Evolutionary conservation across 176 grass and related monocot species (phyloP).

Genomic region (Elaeis guineensis): DNA sequence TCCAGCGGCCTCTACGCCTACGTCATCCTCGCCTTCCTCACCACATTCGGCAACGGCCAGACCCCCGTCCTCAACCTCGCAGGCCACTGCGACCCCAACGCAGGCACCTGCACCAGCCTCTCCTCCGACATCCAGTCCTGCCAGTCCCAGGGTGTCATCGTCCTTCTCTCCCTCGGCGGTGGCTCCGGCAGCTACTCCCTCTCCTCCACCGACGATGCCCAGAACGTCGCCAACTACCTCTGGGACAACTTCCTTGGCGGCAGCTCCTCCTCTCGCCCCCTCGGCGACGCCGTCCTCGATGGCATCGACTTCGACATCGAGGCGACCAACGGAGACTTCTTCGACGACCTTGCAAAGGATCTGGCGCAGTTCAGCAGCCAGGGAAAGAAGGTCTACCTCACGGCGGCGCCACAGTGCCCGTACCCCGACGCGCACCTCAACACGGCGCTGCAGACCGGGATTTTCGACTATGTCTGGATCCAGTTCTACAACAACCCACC

Average conservation of each 20-base stretch:
- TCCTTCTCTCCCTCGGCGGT: constrained; percentile 67
- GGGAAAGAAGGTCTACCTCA: constrained; percentile 21
- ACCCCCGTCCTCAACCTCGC: constrained; percentile 49
- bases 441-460: constrained; percentile 33
- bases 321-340: constrained; percentile 23
- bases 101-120: constrained; percentile 28
- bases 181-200: constrained; percentile 27
- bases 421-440: constrained; percentile 42
- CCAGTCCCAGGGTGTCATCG: constrained; percentile 32
- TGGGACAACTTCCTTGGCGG: constrained; percentile 58
- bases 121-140: constrained; percentile 41
- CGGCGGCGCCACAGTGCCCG: constrained; percentile 46
- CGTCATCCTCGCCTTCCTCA: constrained; percentile 44
- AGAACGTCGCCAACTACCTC: constrained; percentile 54
- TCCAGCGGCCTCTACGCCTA: constrained; percentile 34
- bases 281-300: constrained; percentile 59
- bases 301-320: constrained; percentile 73
- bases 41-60: constrained; percentile 52
- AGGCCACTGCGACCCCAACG: constrained; percentile 29
- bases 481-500: constrained; percentile 81
- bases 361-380: constrained; percentile 19
- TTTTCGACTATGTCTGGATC: constrained; percentile 88
- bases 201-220: constrained; percentile 35
- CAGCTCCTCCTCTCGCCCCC: constrained; percentile 19
- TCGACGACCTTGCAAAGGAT: constrained; percentile 29